phyloP scores from a whole-genome alignment of 2,329 filamentous ascomycete genomes.

The Parafenestella ontariensis region DNA sequence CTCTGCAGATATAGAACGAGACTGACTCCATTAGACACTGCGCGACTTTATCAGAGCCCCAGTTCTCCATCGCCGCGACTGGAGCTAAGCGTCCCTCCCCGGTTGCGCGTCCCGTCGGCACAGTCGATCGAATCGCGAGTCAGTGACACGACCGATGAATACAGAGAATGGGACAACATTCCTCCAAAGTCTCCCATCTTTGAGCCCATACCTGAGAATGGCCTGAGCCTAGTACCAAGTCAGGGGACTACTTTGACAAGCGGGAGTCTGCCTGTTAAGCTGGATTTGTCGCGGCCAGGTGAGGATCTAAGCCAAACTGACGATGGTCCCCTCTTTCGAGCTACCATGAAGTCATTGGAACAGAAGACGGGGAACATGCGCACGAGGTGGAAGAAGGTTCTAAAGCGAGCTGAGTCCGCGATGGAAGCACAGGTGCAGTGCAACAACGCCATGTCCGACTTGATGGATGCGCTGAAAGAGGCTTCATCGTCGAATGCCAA shows the following conservation, averaged over 20 bases:
- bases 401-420: conserved; percentile 92
- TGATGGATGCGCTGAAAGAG: conserved; percentile 86
- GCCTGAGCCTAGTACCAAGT: conserved; percentile 51
- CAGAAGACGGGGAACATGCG: conserved; percentile 97
- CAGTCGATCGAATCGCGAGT: conserved; percentile 86
- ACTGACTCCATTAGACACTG: conserved; percentile 43
- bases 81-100: conserved; percentile 74
- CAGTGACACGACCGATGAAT: conserved; percentile 70
- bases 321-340: conserved; percentile 93
- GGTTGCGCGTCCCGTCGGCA: conserved; percentile 81
- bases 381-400: conserved; percentile 90
- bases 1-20: background rate
- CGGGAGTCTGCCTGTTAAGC: conserved; percentile 64
- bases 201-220: conserved; percentile 58
- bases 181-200: conserved; percentile 57
- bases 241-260: conserved; percentile 49
- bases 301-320: conserved; percentile 83
- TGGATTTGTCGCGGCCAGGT: conserved; percentile 86
- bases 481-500: conserved; percentile 91
- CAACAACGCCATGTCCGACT: conserved; percentile 83
- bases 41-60: conserved; percentile 48
- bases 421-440: conserved; percentile 79
- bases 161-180: conserved; percentile 49
- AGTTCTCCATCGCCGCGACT: conserved; percentile 70
- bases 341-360: conserved; percentile 94